phyloP scores from a whole-genome alignment of 1,139 yeast genomes.

The Scheffersomyces illinoinensis region DNA sequence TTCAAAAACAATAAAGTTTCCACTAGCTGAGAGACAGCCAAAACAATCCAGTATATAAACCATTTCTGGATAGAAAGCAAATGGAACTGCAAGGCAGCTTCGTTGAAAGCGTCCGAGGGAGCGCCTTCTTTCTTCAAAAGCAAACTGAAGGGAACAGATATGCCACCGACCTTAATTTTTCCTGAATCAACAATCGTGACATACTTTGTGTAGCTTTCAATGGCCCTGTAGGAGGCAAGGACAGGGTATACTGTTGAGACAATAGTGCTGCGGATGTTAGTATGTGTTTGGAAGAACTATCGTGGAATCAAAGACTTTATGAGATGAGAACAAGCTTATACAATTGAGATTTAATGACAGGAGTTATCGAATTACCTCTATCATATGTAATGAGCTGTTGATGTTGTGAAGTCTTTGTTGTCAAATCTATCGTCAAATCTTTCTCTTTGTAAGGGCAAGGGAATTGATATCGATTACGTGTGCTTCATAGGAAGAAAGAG shows the following conservation, averaged over 20 bases:
- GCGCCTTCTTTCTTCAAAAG: constrained; percentile 18
- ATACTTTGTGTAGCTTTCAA: constrained; percentile 36
- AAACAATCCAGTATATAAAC: constrained; percentile 60
- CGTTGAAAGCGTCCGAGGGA: constrained; percentile 7
- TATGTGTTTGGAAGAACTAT: not conserved
- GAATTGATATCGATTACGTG: not conserved
- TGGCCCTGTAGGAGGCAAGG: constrained; percentile 53
- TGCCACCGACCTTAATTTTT: constrained; percentile 34
- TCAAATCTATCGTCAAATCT: too few relatives aligned
- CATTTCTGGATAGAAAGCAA: constrained; percentile 52
- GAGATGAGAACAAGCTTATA: not conserved
- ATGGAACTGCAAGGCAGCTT: constrained; percentile 23
- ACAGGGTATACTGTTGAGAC: constrained; percentile 54
- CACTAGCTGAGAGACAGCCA: constrained; percentile 32
- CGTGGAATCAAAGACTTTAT: too few relatives aligned
- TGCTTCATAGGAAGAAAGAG: not conserved
- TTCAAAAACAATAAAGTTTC: constrained; percentile 36
- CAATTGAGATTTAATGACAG: too few relatives aligned
- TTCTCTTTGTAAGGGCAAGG: not conserved
- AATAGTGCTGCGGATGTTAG: constrained; percentile 24
- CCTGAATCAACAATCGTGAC: constrained; percentile 24
- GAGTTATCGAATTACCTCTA: not conserved
- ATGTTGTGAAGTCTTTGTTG: too few relatives aligned
- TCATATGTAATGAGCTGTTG: not conserved
- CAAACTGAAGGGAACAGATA: constrained; percentile 34